Base-by-base conservation (phyloP, 2,329 filamentous ascomycete genomes). In the Elsinoe perseae region DNA sequence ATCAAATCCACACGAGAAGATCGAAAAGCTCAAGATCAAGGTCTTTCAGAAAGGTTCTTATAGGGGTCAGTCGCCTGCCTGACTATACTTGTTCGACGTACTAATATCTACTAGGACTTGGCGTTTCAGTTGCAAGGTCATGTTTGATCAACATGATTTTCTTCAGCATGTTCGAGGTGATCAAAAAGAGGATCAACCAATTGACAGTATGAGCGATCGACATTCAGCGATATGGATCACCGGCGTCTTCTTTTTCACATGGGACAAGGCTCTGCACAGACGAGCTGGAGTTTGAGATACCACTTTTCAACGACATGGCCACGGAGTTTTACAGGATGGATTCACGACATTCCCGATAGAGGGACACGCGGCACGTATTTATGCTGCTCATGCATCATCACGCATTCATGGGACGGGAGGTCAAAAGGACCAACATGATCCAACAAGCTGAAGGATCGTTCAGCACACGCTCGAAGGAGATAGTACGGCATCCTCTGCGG, bases 141-240 rank as follows among this genome's bases (percentile, higher is more conserved):
- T 90, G 86, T 64, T 77, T 89, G 54, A 84, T 93, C 63, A 95
- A 95, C 68, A 87, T 88, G 62, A 87, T 95, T 64, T 95, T 95
- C 77, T 95, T 95, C 73, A 90, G 87, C 42, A 86, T 84, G 36
- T 95, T 93, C 68, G 89, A 95, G 72, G 84, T 89, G 64, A 80
- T 88, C 64, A 93, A 93, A 72, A 79, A 77, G 65, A 68, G 69
- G 52, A 76, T 79, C 67, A 79, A 79, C 30, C 20, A 32, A 12
- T 16, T 53, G 21, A 28, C 43, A 53, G 30, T 53, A 28, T 56
- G 40, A 43, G 46, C 32, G n/a, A 54, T 52, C 44, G 53, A 50
- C 32, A 44, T 56, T 58, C 57, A 56, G 57, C 28, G 44, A 52
- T 23, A 58, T 58, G 53, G 54, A 16, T 32, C 32, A 54, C n/a